Conservation (phyloP, 2,329 filamentous ascomycete genomes). For the Penicillium fuscoglaucum region DNA sequence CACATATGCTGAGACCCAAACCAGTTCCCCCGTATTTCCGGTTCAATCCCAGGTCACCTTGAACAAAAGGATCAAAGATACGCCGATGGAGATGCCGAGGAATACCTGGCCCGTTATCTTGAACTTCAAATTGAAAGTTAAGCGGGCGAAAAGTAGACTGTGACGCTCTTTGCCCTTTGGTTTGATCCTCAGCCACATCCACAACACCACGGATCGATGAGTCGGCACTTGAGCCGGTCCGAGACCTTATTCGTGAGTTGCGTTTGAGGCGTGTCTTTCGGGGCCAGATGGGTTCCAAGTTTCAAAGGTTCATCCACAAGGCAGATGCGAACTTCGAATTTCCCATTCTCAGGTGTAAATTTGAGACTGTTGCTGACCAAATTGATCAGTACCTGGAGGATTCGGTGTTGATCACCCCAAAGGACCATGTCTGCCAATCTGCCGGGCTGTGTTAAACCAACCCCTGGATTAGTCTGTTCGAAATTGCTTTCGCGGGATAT, state of each 20-base stretch:
- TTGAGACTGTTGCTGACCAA: constrained; percentile 89
- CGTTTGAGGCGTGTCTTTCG: constrained; percentile 50
- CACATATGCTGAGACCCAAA: constrained; percentile 83
- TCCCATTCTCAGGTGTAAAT: constrained; percentile 77
- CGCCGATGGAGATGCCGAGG: constrained; percentile 72
- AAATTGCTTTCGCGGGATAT: constrained; percentile 17
- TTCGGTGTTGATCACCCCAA: constrained; percentile 90
- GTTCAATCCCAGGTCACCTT: constrained; percentile 84
- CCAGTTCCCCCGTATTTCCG: constrained; percentile 90
- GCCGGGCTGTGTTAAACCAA: constrained; percentile 66
- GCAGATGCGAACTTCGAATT: constrained; percentile 72
- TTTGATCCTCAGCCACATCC: not conserved
- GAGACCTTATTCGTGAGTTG: constrained; percentile 38
- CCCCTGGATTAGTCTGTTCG: constrained; percentile 48
- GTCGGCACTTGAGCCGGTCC: constrained; percentile 11
- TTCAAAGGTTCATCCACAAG: constrained; percentile 51
- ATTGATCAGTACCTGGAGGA: constrained; percentile 77
- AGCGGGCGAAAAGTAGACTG: constrained; percentile 65
- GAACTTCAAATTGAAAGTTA: constrained; percentile 81
- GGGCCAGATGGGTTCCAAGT: not conserved
- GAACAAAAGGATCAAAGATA: constrained; percentile 92
- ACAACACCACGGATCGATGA: constrained; percentile 1
- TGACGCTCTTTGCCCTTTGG: constrained; percentile 42
- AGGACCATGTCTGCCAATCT: constrained; percentile 80
- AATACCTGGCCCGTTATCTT: constrained; percentile 86